These are phyloP conservation scores for Alternaria sp. DNA, from an alignment of 2,329 filamentous ascomycete genomes.

Conservation along the genomic window DNA sequence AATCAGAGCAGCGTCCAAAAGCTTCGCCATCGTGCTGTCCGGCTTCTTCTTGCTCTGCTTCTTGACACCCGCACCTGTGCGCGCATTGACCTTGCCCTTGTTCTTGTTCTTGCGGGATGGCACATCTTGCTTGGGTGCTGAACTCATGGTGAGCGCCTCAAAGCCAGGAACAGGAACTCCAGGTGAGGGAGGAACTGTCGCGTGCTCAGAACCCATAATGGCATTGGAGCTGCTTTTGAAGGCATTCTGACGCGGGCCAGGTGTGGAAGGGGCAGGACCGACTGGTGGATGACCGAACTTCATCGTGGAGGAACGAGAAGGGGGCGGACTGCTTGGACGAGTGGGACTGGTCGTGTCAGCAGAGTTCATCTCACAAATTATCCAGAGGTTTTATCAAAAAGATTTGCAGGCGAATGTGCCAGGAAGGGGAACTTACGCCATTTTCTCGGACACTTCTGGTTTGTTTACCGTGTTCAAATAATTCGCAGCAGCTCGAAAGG, in stretches of 20 bases:
- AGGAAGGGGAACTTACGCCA: constrained; percentile 17
- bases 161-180: constrained; percentile 7
- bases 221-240: background rate
- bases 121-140: background rate
- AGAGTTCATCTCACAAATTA: constrained; percentile 1
- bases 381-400: background rate
- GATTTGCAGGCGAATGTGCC: background rate
- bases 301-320: constrained; percentile 1
- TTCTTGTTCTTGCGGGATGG: background rate
- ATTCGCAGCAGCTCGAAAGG: background rate
- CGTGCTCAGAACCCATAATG: constrained; percentile 11
- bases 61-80: constrained; percentile 22
- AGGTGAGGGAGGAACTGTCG: constrained; percentile 22
- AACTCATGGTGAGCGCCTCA: background rate
- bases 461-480: background rate
- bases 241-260: background rate
- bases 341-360: constrained; percentile 15
- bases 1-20: background rate
- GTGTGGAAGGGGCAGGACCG: constrained; percentile 1
- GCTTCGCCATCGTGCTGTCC: background rate
- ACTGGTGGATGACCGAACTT: background rate
- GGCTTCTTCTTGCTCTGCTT: constrained; percentile 14
- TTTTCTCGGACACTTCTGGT: background rate
- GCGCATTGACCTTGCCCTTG: constrained; percentile 6
- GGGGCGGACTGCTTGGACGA: constrained; percentile 12